Conservation (phyloP, 768 basidiomycete species). For the Russula emetica region DNA sequence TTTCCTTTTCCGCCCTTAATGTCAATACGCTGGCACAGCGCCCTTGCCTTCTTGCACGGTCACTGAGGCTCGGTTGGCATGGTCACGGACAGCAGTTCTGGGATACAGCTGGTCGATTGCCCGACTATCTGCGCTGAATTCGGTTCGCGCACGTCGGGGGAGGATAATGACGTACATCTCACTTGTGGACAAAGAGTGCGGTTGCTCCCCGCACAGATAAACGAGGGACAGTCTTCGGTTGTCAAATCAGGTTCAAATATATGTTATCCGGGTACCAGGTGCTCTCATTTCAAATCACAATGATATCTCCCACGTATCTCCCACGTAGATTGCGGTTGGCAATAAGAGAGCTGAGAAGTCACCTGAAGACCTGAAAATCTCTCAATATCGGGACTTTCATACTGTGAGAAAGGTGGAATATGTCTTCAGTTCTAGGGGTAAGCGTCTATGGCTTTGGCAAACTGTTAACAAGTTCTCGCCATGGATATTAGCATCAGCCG, state of each 20-base stretch:
- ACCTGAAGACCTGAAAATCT: constrained; percentile 38
- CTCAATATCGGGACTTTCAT: constrained; percentile 49
- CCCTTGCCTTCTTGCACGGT: too few relatives aligned
- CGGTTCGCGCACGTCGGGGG: too few relatives aligned
- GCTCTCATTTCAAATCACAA: not conserved
- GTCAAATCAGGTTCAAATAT: constrained; percentile 35
- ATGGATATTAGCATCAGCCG: constrained; percentile 58
- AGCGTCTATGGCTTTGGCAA: constrained; percentile 31
- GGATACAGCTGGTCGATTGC: too few relatives aligned
- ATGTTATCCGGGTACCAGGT: constrained; percentile 27
- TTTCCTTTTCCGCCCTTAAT: too few relatives aligned
- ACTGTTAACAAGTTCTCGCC: constrained; percentile 52
- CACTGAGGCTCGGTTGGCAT: too few relatives aligned
- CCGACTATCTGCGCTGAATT: too few relatives aligned
- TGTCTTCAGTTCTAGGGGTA: constrained; percentile 50
- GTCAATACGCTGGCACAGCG: too few relatives aligned
- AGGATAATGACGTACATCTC: constrained; percentile 36
- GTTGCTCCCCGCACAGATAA: constrained; percentile 43
- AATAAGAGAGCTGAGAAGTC: constrained; percentile 46
- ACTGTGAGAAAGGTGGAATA: constrained; percentile 49
- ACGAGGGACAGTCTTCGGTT: constrained; percentile 47
- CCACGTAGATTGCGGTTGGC: constrained; percentile 50
- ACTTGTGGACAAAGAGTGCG: constrained; percentile 46
- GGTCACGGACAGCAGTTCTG: too few relatives aligned
- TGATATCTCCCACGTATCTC: not conserved